Conservation (phyloP, 129 eudicot genomes). For the Rutidosis leptorrhynchoides region DNA sequence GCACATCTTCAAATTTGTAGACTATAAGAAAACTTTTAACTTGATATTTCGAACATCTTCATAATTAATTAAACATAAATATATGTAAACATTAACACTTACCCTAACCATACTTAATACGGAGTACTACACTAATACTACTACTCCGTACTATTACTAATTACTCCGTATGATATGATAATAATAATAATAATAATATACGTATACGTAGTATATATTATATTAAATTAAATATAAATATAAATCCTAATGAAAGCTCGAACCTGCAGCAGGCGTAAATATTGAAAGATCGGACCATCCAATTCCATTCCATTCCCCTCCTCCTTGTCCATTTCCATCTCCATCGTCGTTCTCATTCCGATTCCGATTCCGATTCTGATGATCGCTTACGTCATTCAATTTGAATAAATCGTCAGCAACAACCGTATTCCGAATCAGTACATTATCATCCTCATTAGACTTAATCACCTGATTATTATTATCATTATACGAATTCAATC, state of each 20-base stretch:
- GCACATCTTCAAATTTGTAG: too few relatives aligned
- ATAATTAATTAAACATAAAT: too few relatives aligned
- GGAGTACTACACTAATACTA: too few relatives aligned
- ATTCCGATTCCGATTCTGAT: not conserved
- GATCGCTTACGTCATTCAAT: constrained; percentile 14
- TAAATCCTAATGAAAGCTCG: constrained; percentile 43
- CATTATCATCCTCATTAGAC: constrained; percentile 24
- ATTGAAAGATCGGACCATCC: constrained; percentile 75
- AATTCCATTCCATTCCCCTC: constrained; percentile 22
- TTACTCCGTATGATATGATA: too few relatives aligned
- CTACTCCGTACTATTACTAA: too few relatives aligned
- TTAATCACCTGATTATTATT: constrained; percentile 19
- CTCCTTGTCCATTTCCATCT: constrained; percentile 17
- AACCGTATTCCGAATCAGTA: constrained; percentile 31
- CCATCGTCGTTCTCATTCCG: constrained; percentile 7
- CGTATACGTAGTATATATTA: too few relatives aligned
- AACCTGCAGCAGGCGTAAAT: constrained; percentile 63
- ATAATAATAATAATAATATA: too few relatives aligned
- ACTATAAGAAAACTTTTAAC: too few relatives aligned
- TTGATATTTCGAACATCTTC: too few relatives aligned
- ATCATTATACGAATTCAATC: constrained; percentile 12
- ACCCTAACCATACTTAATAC: too few relatives aligned
- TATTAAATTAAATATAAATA: too few relatives aligned
- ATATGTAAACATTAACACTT: too few relatives aligned
- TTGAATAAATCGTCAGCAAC: constrained; percentile 32